Evolutionary conservation across 148 eudicot species (phyloP), one percentile per base, ranked within the genome.

Genomic region (Rhododendron williamsianum): DNA sequence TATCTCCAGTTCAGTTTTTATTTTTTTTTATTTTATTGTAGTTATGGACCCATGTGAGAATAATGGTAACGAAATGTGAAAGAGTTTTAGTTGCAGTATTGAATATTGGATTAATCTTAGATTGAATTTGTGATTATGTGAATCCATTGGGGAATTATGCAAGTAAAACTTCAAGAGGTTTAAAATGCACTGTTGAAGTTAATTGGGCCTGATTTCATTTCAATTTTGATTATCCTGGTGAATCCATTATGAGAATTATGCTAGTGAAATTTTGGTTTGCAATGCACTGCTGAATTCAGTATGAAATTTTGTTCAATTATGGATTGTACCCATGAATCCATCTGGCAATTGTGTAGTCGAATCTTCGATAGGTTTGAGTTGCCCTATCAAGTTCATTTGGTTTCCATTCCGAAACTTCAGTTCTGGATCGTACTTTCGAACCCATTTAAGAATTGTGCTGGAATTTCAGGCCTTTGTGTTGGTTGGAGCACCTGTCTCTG

Each of bases 401-500:
- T 63, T 63, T 63, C 7, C 30, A 63, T 63, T 7, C 69, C 11
- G 2, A 15, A 54, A 54, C 58, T 13, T 15, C 58, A 13, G 19
- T 54, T 54, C 19, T 15, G 19, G 58, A 54, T 54, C 13, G 21
- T 54, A 63, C 58, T 65, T 51, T n/a, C 21, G 16, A 19, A 73
- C 21, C 51, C 38, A 36, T 8, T n/a, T 81, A 36, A 43, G 45
- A 36, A 48, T 84, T 51, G 3, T 54, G 84, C 65, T 88, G 38
- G 25, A 83, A 36, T 79, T 86, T 83, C 82, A 93, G 95, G 93
- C 95, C 94, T 3, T 35, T 89, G 88, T 93, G 95, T 86, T 93
- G 95, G 95, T 88, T 93, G 90, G 95, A 93, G 91, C 95, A 93
- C 85, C 87, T 93, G 30, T 93, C 95, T 9, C 81, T 93, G 87